A percentile compares a stretch with the other conserved stretches of the same genome.
phyloP scores from a whole-genome alignment of 768 basidiomycete genomes.

The Pholiota microspora region DNA sequence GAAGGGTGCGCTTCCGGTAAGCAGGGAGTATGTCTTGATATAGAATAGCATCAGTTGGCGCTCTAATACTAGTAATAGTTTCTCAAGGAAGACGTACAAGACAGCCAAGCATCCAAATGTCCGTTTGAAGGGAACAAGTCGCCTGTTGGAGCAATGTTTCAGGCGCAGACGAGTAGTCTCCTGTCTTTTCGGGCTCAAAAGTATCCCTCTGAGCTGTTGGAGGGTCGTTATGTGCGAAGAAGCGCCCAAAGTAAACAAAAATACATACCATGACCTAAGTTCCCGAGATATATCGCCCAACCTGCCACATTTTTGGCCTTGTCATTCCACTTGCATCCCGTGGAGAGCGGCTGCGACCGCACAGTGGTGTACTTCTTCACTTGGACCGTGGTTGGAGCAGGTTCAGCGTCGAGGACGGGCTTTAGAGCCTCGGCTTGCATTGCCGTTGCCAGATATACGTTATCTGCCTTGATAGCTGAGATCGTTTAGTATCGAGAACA shows the following conservation, averaged over 20 bases:
- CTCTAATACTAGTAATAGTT: background rate
- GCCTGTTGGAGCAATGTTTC: slow-evolving; percentile 6
- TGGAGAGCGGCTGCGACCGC: slow-evolving; percentile 11
- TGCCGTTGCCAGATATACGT: background rate
- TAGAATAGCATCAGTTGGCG: no score
- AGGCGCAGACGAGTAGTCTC: background rate
- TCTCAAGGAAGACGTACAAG: slow-evolving; percentile 8
- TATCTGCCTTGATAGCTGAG: background rate
- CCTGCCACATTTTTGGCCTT: background rate
- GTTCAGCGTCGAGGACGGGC: slow-evolving; percentile 8
- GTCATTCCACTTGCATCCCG: slow-evolving; percentile 11
- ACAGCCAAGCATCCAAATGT: slow-evolving; percentile 19
- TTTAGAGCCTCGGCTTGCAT: slow-evolving; percentile 1
- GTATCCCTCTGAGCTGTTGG: background rate
- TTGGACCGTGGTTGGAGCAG: background rate
- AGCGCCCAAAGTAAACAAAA: background rate
- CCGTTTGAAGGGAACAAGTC: slow-evolving; percentile 8
- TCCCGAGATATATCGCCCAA: slow-evolving; percentile 1
- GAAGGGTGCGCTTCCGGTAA: background rate
- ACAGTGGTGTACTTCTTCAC: slow-evolving; percentile 16
- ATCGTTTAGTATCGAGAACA: background rate
- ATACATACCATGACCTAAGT: slow-evolving; percentile 7
- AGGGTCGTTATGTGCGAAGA: background rate
- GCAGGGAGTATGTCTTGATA: background rate
- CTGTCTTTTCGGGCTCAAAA: background rate